Percentiles rank a stretch among this genome's conserved stretches.
phyloP scores from a whole-genome alignment of 768 basidiomycete genomes.

The Collybia sp. region DNA sequence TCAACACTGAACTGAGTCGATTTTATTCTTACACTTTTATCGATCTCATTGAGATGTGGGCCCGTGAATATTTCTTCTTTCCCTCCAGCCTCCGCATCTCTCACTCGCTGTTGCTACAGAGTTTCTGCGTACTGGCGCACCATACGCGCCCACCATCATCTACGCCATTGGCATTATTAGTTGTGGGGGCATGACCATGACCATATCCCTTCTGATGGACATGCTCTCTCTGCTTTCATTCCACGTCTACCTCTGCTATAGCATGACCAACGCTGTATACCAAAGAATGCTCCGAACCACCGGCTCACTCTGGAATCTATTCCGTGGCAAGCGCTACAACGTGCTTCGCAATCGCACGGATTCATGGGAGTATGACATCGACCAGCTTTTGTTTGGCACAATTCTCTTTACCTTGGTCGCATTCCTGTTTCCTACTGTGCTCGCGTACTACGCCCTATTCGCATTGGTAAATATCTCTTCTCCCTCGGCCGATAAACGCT shows the following conservation, averaged over 20 bases:
- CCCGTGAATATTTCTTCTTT: constrained; percentile 42
- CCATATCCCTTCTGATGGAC: constrained; percentile 65
- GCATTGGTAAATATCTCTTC: constrained; percentile 42
- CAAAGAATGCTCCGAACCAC: constrained; percentile 50
- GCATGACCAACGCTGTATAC: constrained; percentile 57
- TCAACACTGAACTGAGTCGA: constrained; percentile 89
- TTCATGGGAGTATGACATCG: constrained; percentile 85
- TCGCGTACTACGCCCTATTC: constrained; percentile 84
- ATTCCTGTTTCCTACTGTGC: constrained; percentile 80
- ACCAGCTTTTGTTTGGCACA: constrained; percentile 93
- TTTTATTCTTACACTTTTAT: constrained; percentile 78
- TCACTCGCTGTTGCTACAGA: constrained; percentile 10
- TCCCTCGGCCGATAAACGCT: not conserved
- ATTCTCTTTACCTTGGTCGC: constrained; percentile 79
- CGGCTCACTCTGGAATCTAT: constrained; percentile 82
- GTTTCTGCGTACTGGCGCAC: constrained; percentile 16
- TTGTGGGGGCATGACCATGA: constrained; percentile 55
- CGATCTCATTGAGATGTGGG: constrained; percentile 65
- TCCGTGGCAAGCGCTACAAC: constrained; percentile 89
- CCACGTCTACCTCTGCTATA: constrained; percentile 71
- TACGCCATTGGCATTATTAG: constrained; percentile 33
- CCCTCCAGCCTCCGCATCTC: not conserved
- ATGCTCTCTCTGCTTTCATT: constrained; percentile 59
- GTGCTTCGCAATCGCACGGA: constrained; percentile 85
- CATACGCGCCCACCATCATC: constrained; percentile 22